These are phyloP conservation scores for Vicia sativa DNA, from an alignment of 306 rosid genomes.

Conservation along the genomic window DNA sequence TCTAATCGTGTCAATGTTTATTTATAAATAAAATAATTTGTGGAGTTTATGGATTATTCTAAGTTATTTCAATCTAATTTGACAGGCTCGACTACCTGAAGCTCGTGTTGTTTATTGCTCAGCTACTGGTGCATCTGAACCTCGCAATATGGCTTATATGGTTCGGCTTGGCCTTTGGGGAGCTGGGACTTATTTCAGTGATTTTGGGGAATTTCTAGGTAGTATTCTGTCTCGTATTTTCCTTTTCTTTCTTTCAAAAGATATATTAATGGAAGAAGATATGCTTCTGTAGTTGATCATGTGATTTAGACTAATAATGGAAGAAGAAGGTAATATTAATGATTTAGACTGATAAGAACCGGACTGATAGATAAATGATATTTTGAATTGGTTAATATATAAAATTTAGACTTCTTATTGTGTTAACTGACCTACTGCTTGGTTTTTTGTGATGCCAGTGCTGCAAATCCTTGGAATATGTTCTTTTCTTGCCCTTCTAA, in stretches of 20 bases:
- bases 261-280: constrained; percentile 12
- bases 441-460: no score
- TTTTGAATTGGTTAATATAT: neutral
- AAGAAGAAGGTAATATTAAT: no score
- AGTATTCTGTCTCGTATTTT: constrained; percentile 21
- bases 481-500: no score
- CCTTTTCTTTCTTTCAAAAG: neutral
- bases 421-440: no score
- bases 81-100: constrained; percentile 82
- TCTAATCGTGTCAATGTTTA: constrained; percentile 1
- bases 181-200: constrained; percentile 73
- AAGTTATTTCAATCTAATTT: constrained; percentile 34
- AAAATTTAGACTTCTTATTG: no score
- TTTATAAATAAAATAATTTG: constrained; percentile 17
- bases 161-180: constrained; percentile 99
- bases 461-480: no score
- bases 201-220: constrained; percentile 91
- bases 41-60: neutral
- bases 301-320: constrained; percentile 9
- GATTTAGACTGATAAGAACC: neutral
- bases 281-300: neutral
- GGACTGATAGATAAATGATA: neutral
- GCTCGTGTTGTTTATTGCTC: constrained; percentile 96
- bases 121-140: constrained; percentile 98
- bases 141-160: constrained; percentile 99